Evolutionary conservation across 306 rosid species (phyloP).

Genomic region (Erythrophleum fordii): DNA sequence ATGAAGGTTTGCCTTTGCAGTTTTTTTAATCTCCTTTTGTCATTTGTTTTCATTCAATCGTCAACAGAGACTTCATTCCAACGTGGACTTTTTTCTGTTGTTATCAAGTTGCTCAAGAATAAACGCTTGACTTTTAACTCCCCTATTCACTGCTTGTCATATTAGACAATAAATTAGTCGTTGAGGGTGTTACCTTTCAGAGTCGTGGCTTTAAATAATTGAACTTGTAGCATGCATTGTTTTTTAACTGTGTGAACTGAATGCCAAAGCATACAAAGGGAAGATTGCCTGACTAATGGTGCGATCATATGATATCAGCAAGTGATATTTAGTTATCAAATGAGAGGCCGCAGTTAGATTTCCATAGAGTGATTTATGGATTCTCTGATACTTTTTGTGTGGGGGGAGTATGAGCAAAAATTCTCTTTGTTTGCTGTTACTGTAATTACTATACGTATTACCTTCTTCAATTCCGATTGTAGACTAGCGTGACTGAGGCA

Average conservation of each 20-base stretch:
- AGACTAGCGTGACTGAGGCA: slow-evolving; percentile 81
- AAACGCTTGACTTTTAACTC: not conserved
- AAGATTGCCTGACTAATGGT: slow-evolving; percentile 9
- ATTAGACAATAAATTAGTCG: not conserved
- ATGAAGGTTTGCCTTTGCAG: slow-evolving; percentile 72
- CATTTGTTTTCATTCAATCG: not conserved
- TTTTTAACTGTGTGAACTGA: slow-evolving; percentile 8
- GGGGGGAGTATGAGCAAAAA: not conserved
- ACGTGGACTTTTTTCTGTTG: not conserved
- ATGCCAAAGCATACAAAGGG: slow-evolving; percentile 7
- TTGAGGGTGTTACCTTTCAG: not conserved
- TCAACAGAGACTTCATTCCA: not conserved
- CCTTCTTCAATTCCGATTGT: slow-evolving; percentile 33
- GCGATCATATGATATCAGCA: slow-evolving; percentile 15
- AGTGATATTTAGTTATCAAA: not conserved
- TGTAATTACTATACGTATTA: not conserved
- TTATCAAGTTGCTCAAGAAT: not conserved
- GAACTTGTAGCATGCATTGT: not conserved
- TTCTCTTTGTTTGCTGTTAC: slow-evolving; percentile 16
- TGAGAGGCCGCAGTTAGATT: slow-evolving; percentile 12
- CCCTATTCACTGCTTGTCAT: slow-evolving; percentile 2
- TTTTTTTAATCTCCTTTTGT: slow-evolving; percentile 13
- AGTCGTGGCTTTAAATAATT: slow-evolving; percentile 15
- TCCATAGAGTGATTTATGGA: slow-evolving; percentile 9
- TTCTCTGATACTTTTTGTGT: slow-evolving; percentile 5